These are phyloP conservation scores for Teunomyces funiuensis DNA, from an alignment of 805 yeast species.

Conservation along the genomic window DNA sequence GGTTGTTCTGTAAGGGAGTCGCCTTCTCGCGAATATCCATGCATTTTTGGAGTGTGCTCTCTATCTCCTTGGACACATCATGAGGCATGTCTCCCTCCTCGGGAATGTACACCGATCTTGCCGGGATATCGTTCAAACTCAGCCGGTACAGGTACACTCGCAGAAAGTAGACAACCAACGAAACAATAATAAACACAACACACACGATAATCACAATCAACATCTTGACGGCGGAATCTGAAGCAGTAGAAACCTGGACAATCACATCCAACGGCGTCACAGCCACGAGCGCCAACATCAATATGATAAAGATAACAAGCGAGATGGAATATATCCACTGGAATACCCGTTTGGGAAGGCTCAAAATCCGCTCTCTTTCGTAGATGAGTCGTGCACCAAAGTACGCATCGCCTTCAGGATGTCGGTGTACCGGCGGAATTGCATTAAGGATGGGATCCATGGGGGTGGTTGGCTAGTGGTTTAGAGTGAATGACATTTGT, in stretches of 20 bases:
- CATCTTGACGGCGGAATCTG: slow-evolving; percentile 71
- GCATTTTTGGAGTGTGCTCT: slow-evolving; percentile 26
- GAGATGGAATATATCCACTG: slow-evolving; percentile 49
- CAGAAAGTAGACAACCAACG: slow-evolving; percentile 52
- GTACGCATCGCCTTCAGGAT: not conserved
- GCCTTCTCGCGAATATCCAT: slow-evolving; percentile 32
- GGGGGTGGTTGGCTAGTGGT: not conserved
- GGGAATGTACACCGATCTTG: slow-evolving; percentile 63
- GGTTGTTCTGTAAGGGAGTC: slow-evolving; percentile 32
- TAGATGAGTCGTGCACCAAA: slow-evolving; percentile 2
- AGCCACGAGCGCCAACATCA: slow-evolving; percentile 55
- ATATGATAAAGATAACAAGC: slow-evolving; percentile 34
- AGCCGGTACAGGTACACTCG: slow-evolving; percentile 60
- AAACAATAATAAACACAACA: slow-evolving; percentile 54
- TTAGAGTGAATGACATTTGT: not conserved
- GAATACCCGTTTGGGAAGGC: slow-evolving; percentile 19
- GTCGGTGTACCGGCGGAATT: not conserved
- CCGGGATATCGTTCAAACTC: slow-evolving; percentile 72
- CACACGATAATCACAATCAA: slow-evolving; percentile 76
- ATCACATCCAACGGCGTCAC: slow-evolving; percentile 83
- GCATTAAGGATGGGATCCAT: not conserved
- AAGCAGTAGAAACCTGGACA: slow-evolving; percentile 50
- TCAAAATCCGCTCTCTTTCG: slow-evolving; percentile 8
- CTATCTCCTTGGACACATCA: slow-evolving; percentile 24
- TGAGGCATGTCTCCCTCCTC: slow-evolving; percentile 51